Evolutionary conservation across 2,329 filamentous ascomycete species (phyloP).

Genomic region (Penicillium sp.): DNA sequence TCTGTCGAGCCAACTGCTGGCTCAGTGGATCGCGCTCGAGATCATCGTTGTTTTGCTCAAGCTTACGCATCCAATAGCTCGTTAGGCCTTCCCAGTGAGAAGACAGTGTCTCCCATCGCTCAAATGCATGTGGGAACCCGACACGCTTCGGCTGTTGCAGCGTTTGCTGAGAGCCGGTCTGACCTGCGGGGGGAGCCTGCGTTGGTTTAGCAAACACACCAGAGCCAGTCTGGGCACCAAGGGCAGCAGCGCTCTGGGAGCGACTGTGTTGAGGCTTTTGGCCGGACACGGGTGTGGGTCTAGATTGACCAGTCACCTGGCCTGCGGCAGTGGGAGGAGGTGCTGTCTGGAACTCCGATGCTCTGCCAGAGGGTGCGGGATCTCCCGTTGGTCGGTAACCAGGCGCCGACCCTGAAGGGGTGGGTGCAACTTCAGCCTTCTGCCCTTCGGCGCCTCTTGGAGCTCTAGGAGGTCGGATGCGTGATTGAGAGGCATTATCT

Average conservation of each 20-base stretch:
- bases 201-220: conserved; percentile 25
- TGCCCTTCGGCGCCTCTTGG: conserved; percentile 17
- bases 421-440: conserved; percentile 11
- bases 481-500: conserved; percentile 34
- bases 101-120: conserved; percentile 94
- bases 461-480: conserved; percentile 16
- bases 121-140: conserved; percentile 93
- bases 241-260: conserved; percentile 21
- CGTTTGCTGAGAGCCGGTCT: conserved; percentile 29
- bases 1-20: conserved; percentile 86
- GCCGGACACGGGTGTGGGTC: conserved; percentile 17
- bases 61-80: conserved; percentile 91
- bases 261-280: conserved; percentile 23
- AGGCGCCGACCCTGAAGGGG: conserved; percentile 7
- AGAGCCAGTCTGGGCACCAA: conserved; percentile 20
- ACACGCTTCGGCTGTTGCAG: conserved; percentile 53
- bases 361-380: conserved; percentile 13
- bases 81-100: conserved; percentile 98
- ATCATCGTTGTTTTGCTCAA: conserved; percentile 88
- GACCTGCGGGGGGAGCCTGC: conserved; percentile 29
- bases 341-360: conserved; percentile 19
- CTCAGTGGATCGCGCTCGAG: conserved; percentile 79
- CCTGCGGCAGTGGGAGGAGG: conserved; percentile 5
- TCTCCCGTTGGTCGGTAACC: conserved; percentile 16
- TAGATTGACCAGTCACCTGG: conserved; percentile 15